phyloP scores from a whole-genome alignment of 1,284 basidiomycete genomes.

The Tilletia indica region DNA sequence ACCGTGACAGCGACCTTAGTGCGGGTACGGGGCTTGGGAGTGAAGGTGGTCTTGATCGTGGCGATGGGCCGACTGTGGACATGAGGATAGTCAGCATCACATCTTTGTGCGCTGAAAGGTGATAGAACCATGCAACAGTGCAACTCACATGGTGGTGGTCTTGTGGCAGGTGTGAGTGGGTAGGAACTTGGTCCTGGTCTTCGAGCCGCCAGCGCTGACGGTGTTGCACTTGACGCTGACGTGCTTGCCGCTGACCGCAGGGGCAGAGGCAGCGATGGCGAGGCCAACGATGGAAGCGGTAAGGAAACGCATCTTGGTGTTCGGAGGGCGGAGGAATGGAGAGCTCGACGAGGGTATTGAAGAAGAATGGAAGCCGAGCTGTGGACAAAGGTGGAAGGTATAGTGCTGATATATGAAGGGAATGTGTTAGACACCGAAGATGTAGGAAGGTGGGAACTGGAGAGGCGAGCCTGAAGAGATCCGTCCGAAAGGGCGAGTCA shows the following conservation, averaged over 20 bases:
- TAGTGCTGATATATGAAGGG: not conserved
- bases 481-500: too few relatives aligned
- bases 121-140: too few relatives aligned
- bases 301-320: not conserved
- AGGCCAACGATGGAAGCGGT: not conserved
- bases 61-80: not conserved
- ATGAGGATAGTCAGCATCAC: not conserved
- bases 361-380: not conserved
- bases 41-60: not conserved
- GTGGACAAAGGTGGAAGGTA: not conserved
- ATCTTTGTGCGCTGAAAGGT: too few relatives aligned
- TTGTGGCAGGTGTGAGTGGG: conserved; percentile 6
- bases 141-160: not conserved
- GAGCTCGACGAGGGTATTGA: not conserved
- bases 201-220: not conserved
- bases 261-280: not conserved
- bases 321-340: not conserved
- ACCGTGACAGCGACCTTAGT: not conserved
- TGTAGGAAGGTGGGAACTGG: too few relatives aligned
- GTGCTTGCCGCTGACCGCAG: not conserved
- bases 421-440: too few relatives aligned
- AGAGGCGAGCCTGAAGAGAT: too few relatives aligned
- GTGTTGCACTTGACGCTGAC: not conserved
- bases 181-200: not conserved
- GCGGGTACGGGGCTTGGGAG: not conserved